Evolutionary conservation across 106 monocot genomes (phyloP).

Genomic region (Cymbidium sinense): DNA sequence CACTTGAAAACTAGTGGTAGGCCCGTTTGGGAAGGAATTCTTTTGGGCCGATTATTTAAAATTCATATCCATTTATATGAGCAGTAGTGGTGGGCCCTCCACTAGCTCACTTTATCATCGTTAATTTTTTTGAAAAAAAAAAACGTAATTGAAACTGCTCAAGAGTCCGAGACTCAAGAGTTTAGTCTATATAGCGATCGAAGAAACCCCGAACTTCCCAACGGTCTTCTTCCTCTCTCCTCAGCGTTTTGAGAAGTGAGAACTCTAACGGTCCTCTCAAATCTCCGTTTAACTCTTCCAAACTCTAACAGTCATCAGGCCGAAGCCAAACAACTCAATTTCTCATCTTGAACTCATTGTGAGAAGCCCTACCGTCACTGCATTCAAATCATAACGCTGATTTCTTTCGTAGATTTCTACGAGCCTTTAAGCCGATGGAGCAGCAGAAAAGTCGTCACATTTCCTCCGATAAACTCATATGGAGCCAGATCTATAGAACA

Average conservation of each 20-base stretch:
- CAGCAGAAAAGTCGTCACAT: background rate
- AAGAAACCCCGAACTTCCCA: background rate
- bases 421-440: constrained; percentile 1
- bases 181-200: no score
- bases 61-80: no score
- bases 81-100: no score
- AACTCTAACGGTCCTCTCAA: background rate
- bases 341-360: background rate
- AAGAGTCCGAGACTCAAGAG: no score
- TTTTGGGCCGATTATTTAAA: no score
- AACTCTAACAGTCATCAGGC: background rate
- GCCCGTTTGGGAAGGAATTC: no score
- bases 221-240: background rate
- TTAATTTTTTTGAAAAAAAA: no score
- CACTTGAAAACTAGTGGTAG: no score
- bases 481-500: constrained; percentile 29
- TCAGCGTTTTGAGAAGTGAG: no score
- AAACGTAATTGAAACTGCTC: no score
- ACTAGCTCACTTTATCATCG: no score
- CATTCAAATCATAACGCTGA: background rate
- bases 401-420: background rate
- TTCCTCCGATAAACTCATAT: constrained; percentile 21
- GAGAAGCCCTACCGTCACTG: background rate
- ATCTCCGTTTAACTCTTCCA: background rate
- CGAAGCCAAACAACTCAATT: background rate